Evolutionary conservation across 768 basidiomycete species (phyloP).

Genomic region (Rhodocollybia butyracea): DNA sequence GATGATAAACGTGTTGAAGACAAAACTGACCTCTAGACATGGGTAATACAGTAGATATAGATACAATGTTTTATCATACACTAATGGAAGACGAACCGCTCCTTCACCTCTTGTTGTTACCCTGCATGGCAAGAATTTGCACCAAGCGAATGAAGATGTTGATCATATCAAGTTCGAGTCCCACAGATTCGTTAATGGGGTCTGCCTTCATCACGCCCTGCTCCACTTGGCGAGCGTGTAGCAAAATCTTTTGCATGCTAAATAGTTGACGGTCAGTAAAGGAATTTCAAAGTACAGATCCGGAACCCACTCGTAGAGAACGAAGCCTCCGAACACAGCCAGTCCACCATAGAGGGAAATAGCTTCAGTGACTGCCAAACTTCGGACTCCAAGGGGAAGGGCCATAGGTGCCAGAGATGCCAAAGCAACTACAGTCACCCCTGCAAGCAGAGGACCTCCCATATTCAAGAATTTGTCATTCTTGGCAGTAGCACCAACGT

Average conservation of each 20-base stretch:
- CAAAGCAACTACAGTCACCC: slow-evolving; percentile 84
- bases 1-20: slow-evolving; percentile 32
- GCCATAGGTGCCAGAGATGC: slow-evolving; percentile 87
- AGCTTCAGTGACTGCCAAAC: slow-evolving; percentile 71
- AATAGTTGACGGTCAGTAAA: neutral
- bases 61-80: neutral
- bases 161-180: slow-evolving; percentile 82
- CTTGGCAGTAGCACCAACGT: slow-evolving; percentile 86
- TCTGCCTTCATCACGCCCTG: slow-evolving; percentile 64
- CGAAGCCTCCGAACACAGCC: slow-evolving; percentile 83
- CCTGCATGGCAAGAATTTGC: slow-evolving; percentile 71
- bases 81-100: neutral
- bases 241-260: slow-evolving; percentile 83
- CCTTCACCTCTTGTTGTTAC: slow-evolving; percentile 49
- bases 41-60: neutral
- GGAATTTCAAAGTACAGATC: neutral
- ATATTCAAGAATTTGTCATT: slow-evolving; percentile 84
- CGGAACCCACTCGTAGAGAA: slow-evolving; percentile 73
- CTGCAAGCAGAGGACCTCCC: slow-evolving; percentile 86
- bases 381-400: slow-evolving; percentile 78
- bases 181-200: slow-evolving; percentile 74
- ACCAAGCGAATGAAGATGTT: slow-evolving; percentile 88
- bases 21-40: neutral
- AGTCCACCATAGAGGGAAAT: slow-evolving; percentile 86
- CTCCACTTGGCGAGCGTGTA: slow-evolving; percentile 73